phyloP scores from a whole-genome alignment of 2,329 filamentous ascomycete genomes.

The Colletotrichum kahawae region DNA sequence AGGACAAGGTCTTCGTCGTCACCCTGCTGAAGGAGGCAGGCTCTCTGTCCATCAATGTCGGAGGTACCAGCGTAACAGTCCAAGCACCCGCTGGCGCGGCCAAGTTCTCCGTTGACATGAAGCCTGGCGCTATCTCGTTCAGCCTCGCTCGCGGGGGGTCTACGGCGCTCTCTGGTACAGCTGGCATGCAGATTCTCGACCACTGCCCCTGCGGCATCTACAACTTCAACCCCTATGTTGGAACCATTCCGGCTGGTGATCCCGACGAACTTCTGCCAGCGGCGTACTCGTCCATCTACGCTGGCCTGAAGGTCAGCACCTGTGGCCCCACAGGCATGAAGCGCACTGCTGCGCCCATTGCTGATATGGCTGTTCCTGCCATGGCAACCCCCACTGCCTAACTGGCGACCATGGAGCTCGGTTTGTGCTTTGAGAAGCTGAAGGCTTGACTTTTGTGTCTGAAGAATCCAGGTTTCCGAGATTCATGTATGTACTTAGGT shows the following conservation, averaged over 20 bases:
- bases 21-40: constrained; percentile 51
- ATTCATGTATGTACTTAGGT: neutral
- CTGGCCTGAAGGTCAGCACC: constrained; percentile 32
- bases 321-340: constrained; percentile 21
- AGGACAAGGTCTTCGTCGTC: constrained; percentile 58
- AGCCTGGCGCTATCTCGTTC: constrained; percentile 51
- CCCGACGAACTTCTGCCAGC: constrained; percentile 39
- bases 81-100: constrained; percentile 50
- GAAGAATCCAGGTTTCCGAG: neutral
- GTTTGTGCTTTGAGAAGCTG: neutral
- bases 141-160: constrained; percentile 43
- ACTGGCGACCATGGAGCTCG: neutral
- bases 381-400: neutral
- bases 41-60: constrained; percentile 49
- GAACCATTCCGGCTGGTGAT: constrained; percentile 46
- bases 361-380: neutral
- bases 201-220: constrained; percentile 58
- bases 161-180: constrained; percentile 49
- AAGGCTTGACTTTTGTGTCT: neutral
- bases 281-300: constrained; percentile 32
- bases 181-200: constrained; percentile 53
- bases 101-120: constrained; percentile 51
- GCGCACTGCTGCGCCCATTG: neutral
- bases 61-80: constrained; percentile 46
- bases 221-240: constrained; percentile 63